Percentiles rank a stretch among this genome's conserved stretches.
Conservation (phyloP, 2,329 filamentous ascomycete species). For the Verticillium alfalfae region DNA sequence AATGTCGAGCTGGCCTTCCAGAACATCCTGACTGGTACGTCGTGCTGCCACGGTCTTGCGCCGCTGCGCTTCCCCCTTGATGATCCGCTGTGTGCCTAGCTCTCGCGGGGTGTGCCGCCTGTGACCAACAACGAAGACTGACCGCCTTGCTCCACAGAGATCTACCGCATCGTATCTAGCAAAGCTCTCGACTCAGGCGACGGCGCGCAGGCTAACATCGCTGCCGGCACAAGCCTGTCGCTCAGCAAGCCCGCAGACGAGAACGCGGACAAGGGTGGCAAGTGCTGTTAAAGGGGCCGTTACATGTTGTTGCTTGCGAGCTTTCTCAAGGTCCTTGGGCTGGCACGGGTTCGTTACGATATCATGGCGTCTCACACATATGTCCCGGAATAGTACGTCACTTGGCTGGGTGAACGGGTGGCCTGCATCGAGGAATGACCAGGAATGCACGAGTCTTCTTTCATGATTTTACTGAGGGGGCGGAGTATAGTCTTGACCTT, state of each 20-base stretch:
- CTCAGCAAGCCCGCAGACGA: constrained; percentile 82
- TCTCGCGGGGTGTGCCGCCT: not conserved
- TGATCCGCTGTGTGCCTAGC: not conserved
- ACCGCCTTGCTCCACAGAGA: constrained; percentile 56
- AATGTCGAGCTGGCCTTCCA: constrained; percentile 99
- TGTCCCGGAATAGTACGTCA: constrained; percentile 19
- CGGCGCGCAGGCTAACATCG: constrained; percentile 71
- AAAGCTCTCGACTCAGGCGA: constrained; percentile 93
- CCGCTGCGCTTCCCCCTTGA: constrained; percentile 2
- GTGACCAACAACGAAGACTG: constrained; percentile 6
- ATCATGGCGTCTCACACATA: constrained; percentile 23
- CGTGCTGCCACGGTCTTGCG: not conserved
- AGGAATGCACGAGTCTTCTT: constrained; percentile 14
- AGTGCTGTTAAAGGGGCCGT: constrained; percentile 62
- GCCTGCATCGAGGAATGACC: constrained; percentile 12
- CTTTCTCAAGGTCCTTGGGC: constrained; percentile 7
- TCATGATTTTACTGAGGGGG: constrained; percentile 18
- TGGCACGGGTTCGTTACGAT: constrained; percentile 16
- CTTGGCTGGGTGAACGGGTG: constrained; percentile 11
- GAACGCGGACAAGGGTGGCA: constrained; percentile 67
- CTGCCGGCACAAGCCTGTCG: constrained; percentile 75
- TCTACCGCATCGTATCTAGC: constrained; percentile 98
- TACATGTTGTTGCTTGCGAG: constrained; percentile 9
- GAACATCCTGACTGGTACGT: constrained; percentile 93
- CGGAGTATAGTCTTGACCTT: constrained; percentile 17